Conservation (phyloP, 495 filamentous ascomycete species). For the Lasiosphaeris hirsuta region DNA sequence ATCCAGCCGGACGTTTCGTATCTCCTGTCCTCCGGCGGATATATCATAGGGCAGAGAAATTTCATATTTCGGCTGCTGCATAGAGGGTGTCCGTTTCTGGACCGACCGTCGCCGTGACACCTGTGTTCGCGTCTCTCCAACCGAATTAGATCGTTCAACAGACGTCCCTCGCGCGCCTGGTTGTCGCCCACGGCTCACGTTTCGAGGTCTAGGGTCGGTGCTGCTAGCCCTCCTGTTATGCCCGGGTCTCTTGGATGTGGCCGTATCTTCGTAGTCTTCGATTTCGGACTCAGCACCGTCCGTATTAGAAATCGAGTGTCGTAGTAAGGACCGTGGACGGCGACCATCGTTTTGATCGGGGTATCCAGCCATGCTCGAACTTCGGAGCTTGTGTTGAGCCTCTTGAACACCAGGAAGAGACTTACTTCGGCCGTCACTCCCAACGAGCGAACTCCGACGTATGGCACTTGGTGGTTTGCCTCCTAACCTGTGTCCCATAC, state of each 20-base stretch:
- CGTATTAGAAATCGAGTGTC: slow-evolving; percentile 7
- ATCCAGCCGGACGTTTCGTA: no score
- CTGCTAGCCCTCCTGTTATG: not conserved
- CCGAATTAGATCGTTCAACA: slow-evolving; percentile 13
- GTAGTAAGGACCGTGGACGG: slow-evolving; percentile 12
- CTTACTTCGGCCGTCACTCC: not conserved
- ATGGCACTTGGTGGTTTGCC: not conserved
- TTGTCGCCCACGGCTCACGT: slow-evolving; percentile 20
- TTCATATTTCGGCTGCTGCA: no score
- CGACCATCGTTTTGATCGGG: not conserved
- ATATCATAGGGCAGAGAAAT: no score
- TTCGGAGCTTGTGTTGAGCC: not conserved
- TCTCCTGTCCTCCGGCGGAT: no score
- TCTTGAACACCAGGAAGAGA: slow-evolving; percentile 8
- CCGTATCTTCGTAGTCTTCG: not conserved
- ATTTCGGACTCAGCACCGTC: not conserved
- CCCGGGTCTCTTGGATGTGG: not conserved
- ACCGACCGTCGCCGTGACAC: slow-evolving; percentile 6
- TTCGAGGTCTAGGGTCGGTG: not conserved
- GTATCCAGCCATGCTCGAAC: slow-evolving; percentile 5
- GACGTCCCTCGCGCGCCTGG: slow-evolving; percentile 14
- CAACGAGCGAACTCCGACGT: slow-evolving; percentile 3
- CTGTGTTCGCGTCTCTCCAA: slow-evolving; percentile 7
- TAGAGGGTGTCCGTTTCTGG: not conserved
- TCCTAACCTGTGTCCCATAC: slow-evolving; percentile 7